Evolutionary conservation across 257 asterid species (phyloP).

Genomic region (Pogostemon cablin): DNA sequence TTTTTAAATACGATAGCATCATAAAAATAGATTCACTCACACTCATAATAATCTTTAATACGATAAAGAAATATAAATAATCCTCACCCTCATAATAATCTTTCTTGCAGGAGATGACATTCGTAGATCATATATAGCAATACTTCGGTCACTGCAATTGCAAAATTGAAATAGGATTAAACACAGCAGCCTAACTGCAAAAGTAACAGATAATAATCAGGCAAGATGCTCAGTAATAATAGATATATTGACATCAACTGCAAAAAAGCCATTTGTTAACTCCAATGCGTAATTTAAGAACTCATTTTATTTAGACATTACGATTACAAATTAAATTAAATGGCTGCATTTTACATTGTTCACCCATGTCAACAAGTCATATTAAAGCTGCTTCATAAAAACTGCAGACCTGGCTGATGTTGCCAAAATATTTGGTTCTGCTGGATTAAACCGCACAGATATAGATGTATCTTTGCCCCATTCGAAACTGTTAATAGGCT

Average conservation of each 20-base stretch:
- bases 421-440: constrained; percentile 86
- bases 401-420: constrained; percentile 77
- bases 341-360: constrained; percentile 3
- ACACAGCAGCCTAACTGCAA: constrained; percentile 15
- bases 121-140: constrained; percentile 79
- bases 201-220: constrained; percentile 25
- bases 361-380: constrained; percentile 11
- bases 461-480: constrained; percentile 78
- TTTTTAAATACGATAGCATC: background rate
- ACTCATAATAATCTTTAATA: background rate
- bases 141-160: constrained; percentile 86
- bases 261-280: constrained; percentile 18
- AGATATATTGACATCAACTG: constrained; percentile 9
- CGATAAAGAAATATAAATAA: constrained; percentile 11
- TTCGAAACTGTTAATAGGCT: constrained; percentile 80
- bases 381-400: constrained; percentile 9
- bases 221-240: constrained; percentile 16
- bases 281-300: constrained; percentile 2
- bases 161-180: constrained; percentile 26
- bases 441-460: constrained; percentile 93
- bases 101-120: constrained; percentile 77
- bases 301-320: constrained; percentile 6
- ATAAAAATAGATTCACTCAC: background rate
- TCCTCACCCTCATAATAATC: constrained; percentile 77
- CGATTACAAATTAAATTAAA: constrained; percentile 22